Base-by-base conservation (phyloP, 257 asterid species). In the Ilex asprella region DNA sequence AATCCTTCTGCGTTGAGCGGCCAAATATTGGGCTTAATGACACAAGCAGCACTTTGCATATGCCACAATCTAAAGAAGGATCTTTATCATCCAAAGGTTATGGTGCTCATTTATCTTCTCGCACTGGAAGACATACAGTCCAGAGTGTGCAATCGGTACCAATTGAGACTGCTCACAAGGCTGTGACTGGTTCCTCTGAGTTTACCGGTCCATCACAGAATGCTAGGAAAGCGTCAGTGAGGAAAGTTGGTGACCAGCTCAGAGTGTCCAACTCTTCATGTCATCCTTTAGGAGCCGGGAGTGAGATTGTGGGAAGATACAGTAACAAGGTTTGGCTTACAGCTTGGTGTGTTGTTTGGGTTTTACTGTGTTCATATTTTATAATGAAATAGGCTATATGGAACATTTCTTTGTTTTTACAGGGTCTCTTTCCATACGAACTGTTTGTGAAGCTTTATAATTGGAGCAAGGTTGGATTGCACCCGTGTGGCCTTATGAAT, bases 341-440 rank as follows among this genome's bases (percentile, higher is more conserved):
- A 16, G 30, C 30, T 53, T 53, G 27, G 29, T 14, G 10, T 53
- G 11, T 53, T 53, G 15, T 53, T 53, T 53, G 30, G 11, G 57
- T 0, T 53, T 1, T 53, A 16, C 10, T 2, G 3, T 53, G 30
- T 21, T 7, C 15, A 10, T 53, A 7, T 53, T 35, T 21, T 14
- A 14, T 4, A 6, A 16, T 53, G 29, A 6, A 53, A 16, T 53
- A 53, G 5, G 30, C 29, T 53, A 14, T 14, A 46, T 46, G 0
- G 3, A 46, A 46, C 3, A 46, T 46, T 39, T 84, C 78, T 78
- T 50, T 41, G 59, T 73, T 65, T 60, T 73, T 70, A 56, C 86
- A 89, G 97, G 94, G 86, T 43, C 79, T 78, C 16, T 86, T 88
- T 69, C 76, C 89, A 4, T 87, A 86, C 29, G 91, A 89, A 43